Evolutionary conservation across 176 grass and related monocot genomes (phyloP), one percentile per base, ranked within the genome.

Genomic region (Olyra latifolia): DNA sequence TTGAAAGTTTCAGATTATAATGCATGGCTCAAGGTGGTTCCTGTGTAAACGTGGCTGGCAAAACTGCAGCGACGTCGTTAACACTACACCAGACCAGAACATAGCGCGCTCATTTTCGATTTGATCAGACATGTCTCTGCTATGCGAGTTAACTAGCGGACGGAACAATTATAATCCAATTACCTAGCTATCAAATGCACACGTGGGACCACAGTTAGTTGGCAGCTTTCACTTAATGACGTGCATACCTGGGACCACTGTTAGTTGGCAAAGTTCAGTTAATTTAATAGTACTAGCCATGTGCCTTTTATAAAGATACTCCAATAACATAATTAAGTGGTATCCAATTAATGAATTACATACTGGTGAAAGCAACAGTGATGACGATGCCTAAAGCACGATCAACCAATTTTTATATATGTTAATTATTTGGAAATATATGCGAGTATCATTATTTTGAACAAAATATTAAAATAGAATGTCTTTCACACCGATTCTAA

Each of bases 151-250:
- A 48, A 48, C 58, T 32, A 28, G 28, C 49, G 22, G 45, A 65
- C 20, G 3, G 71, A 10, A 27, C 15, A 7, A 13, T 35, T 30
- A 16, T 16, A 10, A 56, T 46, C 23, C 15, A 20, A 23, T 41
- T 79, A 23, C 20, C 14, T 19, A 22, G 44, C 53, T 46, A 10
- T 32, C 5, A 15, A 19, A 57, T 7, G 9, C 48, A 17, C 46
- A 35, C 50, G 25, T 11, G 25, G 8, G 69, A 40, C 30, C 16
- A 22, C 0, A 22, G 58, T 83, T 72, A 13, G 75, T 43, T 72
- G 75, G 75, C 66, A 85, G 56, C 56, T 11, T 24, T 62, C 11
- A 2, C 30, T 85, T 68, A 4, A 50, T 71, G 32, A 35, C 5
- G 32, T 35, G 32, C 32, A 35, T 35, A 35, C 32, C 32, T 35